phyloP scores from a whole-genome alignment of 2,329 filamentous ascomycete genomes.

The Apiospora malaysiana region DNA sequence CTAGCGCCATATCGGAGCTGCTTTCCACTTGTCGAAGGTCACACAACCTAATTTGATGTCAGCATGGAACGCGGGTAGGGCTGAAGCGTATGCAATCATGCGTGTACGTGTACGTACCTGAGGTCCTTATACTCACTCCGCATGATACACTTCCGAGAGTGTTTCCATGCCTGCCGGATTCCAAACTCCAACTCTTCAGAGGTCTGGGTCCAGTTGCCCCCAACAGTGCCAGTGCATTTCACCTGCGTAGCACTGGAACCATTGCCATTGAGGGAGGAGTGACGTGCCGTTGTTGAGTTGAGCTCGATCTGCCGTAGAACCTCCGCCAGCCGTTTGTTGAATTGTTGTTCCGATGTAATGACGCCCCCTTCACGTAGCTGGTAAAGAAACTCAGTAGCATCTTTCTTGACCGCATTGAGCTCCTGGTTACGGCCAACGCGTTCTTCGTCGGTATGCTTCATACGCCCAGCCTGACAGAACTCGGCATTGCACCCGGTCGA shows the following conservation, averaged over 20 bases:
- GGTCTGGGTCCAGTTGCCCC: slow-evolving; percentile 12
- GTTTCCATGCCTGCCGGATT: slow-evolving; percentile 32
- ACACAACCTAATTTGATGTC: slow-evolving; percentile 28
- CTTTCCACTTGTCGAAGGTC: slow-evolving; percentile 33
- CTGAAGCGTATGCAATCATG: not conserved
- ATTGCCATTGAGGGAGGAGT: not conserved
- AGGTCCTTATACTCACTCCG: slow-evolving; percentile 32
- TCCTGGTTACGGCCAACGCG: slow-evolving; percentile 20
- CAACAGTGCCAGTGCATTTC: not conserved
- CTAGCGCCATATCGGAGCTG: slow-evolving; percentile 33
- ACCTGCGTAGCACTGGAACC: not conserved
- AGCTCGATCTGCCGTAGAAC: slow-evolving; percentile 1
- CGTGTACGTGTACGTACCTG: slow-evolving; percentile 20
- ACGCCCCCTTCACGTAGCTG: slow-evolving; percentile 6
- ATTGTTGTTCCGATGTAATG: not conserved
- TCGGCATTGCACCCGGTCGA: slow-evolving; percentile 17
- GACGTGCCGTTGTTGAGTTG: slow-evolving; percentile 3
- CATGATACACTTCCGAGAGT: slow-evolving; percentile 38
- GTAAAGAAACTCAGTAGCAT: slow-evolving; percentile 17
- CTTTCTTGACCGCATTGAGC: not conserved
- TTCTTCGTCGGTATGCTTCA: slow-evolving; percentile 22
- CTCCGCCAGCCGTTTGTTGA: not conserved
- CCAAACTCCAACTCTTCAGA: slow-evolving; percentile 14
- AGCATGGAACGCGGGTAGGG: slow-evolving; percentile 5
- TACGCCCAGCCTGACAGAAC: slow-evolving; percentile 20